These are phyloP conservation scores for Astrocystis sublimbata DNA, from an alignment of 495 filamentous ascomycete species.

Conservation along the genomic window DNA sequence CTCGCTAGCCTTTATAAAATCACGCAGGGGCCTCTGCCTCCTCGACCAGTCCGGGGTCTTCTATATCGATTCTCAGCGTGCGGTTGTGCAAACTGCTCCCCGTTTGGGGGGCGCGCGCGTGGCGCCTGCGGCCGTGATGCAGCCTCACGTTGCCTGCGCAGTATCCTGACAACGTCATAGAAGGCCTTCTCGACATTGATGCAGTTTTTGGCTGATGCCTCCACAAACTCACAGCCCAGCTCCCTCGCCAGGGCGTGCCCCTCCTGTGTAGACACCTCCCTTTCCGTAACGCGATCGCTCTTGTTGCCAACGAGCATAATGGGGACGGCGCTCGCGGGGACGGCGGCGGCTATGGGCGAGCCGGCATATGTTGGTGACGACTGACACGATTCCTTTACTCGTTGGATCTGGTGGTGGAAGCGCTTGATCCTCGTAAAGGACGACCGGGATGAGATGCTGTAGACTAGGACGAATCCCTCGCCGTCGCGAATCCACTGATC, in stretches of 20 bases:
- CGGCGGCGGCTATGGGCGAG: constrained; percentile 54
- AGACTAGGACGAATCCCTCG: constrained; percentile 95
- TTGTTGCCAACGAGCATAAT: constrained; percentile 99
- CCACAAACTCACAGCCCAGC: constrained; percentile 94
- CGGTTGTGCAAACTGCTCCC: constrained; percentile 4
- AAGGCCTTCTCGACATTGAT: constrained; percentile 99
- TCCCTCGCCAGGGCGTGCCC: constrained; percentile 89
- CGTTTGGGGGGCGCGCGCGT: constrained; percentile 22
- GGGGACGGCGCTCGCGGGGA: constrained; percentile 68
- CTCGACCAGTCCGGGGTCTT: constrained; percentile 5
- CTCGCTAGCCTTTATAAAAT: constrained; percentile 37
- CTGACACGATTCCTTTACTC: constrained; percentile 91
- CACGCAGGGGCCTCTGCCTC: constrained; percentile 23
- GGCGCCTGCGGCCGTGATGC: constrained; percentile 42
- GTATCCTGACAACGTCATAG: constrained; percentile 91
- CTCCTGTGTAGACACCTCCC: constrained; percentile 95
- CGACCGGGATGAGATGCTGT: constrained; percentile 94
- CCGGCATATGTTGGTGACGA: constrained; percentile 72
- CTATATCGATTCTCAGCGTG: constrained; percentile 3
- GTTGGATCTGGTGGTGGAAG: constrained; percentile 95
- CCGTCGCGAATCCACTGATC: constrained; percentile 99
- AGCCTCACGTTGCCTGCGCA: constrained; percentile 76
- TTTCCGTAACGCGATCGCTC: constrained; percentile 91
- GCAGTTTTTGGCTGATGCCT: constrained; percentile 98
- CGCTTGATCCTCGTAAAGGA: constrained; percentile 93